Evolutionary conservation across 2,329 filamentous ascomycete species (phyloP).

Genomic region (Pseudogymnoascus sp.): DNA sequence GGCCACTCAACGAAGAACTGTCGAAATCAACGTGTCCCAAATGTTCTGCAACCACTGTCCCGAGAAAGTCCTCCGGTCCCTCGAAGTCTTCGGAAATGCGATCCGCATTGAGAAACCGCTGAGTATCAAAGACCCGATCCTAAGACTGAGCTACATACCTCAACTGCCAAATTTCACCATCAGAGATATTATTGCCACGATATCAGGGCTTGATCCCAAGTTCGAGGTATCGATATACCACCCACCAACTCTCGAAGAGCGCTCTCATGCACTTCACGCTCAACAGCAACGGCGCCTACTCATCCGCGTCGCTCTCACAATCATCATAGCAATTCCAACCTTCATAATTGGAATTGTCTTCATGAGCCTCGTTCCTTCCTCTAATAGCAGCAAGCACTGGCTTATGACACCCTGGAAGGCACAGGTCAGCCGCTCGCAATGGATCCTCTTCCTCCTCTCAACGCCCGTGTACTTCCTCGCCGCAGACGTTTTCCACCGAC

Average conservation of each 20-base stretch:
- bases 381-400: constrained; percentile 52
- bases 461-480: constrained; percentile 84
- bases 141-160: constrained; percentile 66
- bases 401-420: constrained; percentile 59
- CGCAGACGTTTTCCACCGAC: constrained; percentile 75
- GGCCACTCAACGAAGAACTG: constrained; percentile 36
- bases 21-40: constrained; percentile 61
- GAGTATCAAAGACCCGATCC: constrained; percentile 55
- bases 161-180: constrained; percentile 64
- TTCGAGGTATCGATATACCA: constrained; percentile 69
- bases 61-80: constrained; percentile 44
- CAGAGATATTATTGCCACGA: constrained; percentile 62
- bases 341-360: constrained; percentile 85
- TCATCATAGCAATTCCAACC: constrained; percentile 67
- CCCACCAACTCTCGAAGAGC: constrained; percentile 75
- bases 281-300: constrained; percentile 64
- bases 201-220: constrained; percentile 57
- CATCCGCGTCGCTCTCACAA: constrained; percentile 61
- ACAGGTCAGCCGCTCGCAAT: constrained; percentile 69
- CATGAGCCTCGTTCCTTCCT: constrained; percentile 68
- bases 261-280: constrained; percentile 64
- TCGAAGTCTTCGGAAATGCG: constrained; percentile 45
- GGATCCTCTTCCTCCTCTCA: constrained; percentile 72
- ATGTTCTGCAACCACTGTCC: constrained; percentile 72
- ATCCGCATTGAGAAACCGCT: constrained; percentile 46